Base-by-base conservation (phyloP, 305 asterid species). In the Stenogyne calaminthoides region DNA sequence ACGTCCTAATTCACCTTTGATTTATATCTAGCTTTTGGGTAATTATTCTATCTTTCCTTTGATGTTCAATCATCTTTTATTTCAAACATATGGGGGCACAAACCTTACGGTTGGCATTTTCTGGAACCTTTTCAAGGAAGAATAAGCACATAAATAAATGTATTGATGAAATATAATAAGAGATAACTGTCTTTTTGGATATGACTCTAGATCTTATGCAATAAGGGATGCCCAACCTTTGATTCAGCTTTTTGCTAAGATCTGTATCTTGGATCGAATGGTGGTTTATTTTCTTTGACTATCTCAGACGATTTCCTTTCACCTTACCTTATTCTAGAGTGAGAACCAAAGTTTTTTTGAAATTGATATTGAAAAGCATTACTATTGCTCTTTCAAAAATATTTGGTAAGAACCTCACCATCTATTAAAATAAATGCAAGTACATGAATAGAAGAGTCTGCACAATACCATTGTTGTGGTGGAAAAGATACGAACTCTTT, bases 1-100 rank as follows among this genome's bases (percentile, higher is more conserved):
- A 73, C 86, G 97, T 81, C 49, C 46, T 16, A 0, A 47, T 37
- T 54, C 55, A 29, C 40, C 69, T 37, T 44, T 9, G 12, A 37
- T 12, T 27, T 80, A 61, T 59, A 51, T 67, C 72, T 27, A 19
- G 10, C 58, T 44, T 80, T 37, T 40, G 39, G 64, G 29, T 36
- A 44, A 7, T 46, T 36, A 9, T 37, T 61, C 36, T 6, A 12
- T 18, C n/a, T 39, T 58, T 7, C 9, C 16, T 15, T 51, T 29
- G 18, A 9, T 37, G 47, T 52, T 52, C 49, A 12, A 60, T 55
- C 11, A n/a, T 10, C 52, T 34, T 56, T 64, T 22, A 3, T 37
- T 58, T 72, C 42, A 47, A 61, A 54, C 32, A 55, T 52, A 18
- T 52, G 59, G 6, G 19, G 19, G 19, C 55, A n/a, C 56, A n/a